phyloP scores from a whole-genome alignment of 108 stramenopile species.

The Aurantiochytrium sp. region DNA sequence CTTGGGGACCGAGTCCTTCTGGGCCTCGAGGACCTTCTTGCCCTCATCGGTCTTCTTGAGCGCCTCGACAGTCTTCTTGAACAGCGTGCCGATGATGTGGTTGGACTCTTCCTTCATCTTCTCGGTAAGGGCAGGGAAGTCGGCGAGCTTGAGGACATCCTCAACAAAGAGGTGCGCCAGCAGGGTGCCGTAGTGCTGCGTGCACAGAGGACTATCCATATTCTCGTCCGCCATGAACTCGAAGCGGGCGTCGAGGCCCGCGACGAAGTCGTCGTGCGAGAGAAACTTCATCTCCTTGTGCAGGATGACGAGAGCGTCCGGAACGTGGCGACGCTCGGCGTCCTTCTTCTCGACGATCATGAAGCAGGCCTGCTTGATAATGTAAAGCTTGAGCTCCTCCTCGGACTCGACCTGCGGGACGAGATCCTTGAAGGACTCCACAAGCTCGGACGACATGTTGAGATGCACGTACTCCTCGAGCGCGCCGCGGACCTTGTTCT shows the following conservation, averaged over 20 bases:
- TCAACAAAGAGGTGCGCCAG: not conserved
- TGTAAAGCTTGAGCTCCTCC: not conserved
- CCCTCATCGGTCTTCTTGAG: not conserved
- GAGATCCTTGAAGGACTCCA: slow-evolving; percentile 1
- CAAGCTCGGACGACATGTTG: not conserved
- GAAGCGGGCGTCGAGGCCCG: not conserved
- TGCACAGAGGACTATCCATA: not conserved
- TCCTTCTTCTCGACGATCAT: slow-evolving; percentile 32
- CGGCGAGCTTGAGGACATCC: not conserved
- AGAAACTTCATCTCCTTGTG: not conserved
- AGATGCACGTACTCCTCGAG: not conserved
- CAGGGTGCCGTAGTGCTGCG: slow-evolving; percentile 13
- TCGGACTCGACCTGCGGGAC: not conserved
- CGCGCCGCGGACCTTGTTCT: not conserved
- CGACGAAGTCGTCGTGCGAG: not conserved
- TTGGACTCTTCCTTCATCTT: not conserved
- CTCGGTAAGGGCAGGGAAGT: not conserved
- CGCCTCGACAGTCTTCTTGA: not conserved
- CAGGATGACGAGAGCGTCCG: not conserved
- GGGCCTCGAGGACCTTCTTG: not conserved
- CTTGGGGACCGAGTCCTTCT: not conserved
- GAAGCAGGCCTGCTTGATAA: not conserved
- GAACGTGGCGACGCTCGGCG: not conserved
- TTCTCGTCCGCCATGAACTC: not conserved
- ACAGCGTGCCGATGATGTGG: not conserved